phyloP scores from a whole-genome alignment of 805 yeast genomes.

The Candida takata region DNA sequence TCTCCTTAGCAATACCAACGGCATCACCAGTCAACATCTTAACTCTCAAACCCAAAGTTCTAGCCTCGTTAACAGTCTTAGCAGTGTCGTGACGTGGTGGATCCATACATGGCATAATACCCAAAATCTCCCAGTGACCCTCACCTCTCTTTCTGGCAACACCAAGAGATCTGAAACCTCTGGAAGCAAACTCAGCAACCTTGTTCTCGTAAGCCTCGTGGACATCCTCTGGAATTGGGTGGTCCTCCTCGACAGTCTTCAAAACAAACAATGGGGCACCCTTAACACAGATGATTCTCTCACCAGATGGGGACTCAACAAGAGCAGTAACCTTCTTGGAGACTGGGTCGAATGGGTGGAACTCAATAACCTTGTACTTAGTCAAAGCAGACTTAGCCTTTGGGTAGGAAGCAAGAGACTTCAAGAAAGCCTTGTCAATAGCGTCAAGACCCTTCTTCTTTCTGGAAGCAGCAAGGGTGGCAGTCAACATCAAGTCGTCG shows the following conservation, averaged over 20 bases:
- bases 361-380: conserved; percentile 89
- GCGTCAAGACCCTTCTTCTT: conserved; percentile 98
- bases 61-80: conserved; percentile 87
- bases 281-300: conserved; percentile 90
- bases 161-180: conserved; percentile 98
- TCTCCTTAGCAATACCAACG: conserved; percentile 97
- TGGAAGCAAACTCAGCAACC: conserved; percentile 94
- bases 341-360: conserved; percentile 97
- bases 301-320: conserved; percentile 95
- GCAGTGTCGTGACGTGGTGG: conserved; percentile 99
- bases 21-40: conserved; percentile 99
- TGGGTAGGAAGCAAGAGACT: conserved; percentile 82
- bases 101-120: conserved; percentile 98
- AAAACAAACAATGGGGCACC: conserved; percentile 97
- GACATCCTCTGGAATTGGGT: conserved; percentile 90
- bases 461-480: conserved; percentile 96
- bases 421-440: conserved; percentile 93
- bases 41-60: conserved; percentile 84
- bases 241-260: conserved; percentile 95
- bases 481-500: conserved; percentile 94
- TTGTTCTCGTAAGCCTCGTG: conserved; percentile 93
- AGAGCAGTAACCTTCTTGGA: conserved; percentile 93
- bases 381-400: conserved; percentile 88
- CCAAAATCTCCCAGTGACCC: conserved; percentile 96
- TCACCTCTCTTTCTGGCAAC: conserved; percentile 98